Base-by-base conservation (phyloP, 148 eudicot genomes). In the Rheum nobile region DNA sequence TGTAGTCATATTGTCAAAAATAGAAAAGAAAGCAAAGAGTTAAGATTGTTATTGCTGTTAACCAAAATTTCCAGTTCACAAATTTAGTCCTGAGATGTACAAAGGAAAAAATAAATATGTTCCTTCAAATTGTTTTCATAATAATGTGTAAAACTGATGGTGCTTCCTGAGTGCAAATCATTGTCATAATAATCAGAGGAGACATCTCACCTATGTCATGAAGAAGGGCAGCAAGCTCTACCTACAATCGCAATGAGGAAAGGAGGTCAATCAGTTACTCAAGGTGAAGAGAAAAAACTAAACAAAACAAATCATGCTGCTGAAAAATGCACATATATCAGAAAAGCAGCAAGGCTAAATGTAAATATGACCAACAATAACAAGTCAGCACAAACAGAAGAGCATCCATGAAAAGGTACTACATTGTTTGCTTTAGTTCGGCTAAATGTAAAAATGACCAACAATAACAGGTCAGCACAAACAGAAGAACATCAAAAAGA, bases 161-260 rank as follows among this genome's bases (percentile, higher is more conserved):
- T 52, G 57, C 24, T 52, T 57, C 24, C 31, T 26, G 34, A 24
- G 14, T 57, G 65, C 63, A 55, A 22, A 24, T 55, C 21, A 47
- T 47, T 47, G n/a, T 8, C 63, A 22, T 55, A 21, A 22, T 5
- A 55, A 55, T 24, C 31, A 55, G 31, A 55, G 31, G 63, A 55
- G 14, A 26, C 32, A 55, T 61, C 68, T 77, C 82, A 92, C 97
- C 97, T 78, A 92, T 90, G 78, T 92, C 97, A 81, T 92, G 97
- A 50, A 95, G 90, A 83, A 95, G 94, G 11, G 97, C 99, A 81
- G 99, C 94, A 69, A 95, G 89, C 81, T 92, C 96, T 72, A 92
- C 97, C 97, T 92, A 81, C 82, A 77, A 80, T 71, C 22, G 55
- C 1, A 77, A 52, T 65, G 46, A 74, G 24, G 19, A 71, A 39